A percentile compares a stretch with the other conserved stretches of the same genome.
Evolutionary conservation across 2,329 filamentous ascomycete genomes (phyloP).

Genomic region (Peltaster fructicola): DNA sequence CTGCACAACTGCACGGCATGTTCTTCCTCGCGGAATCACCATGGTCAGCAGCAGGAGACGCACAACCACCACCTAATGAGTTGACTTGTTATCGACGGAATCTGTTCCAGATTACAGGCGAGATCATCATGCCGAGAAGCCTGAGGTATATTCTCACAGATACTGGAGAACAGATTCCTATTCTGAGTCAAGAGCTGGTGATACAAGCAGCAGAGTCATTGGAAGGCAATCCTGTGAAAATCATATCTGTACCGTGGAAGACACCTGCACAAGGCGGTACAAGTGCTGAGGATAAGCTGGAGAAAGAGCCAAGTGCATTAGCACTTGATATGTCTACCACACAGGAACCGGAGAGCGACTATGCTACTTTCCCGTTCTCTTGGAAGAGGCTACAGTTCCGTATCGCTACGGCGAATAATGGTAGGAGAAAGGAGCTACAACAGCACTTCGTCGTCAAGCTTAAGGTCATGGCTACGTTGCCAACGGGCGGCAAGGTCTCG

Average conservation of each 20-base stretch:
- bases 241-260: constrained; percentile 97
- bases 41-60: constrained; percentile 39
- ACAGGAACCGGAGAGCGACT: constrained; percentile 60
- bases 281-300: constrained; percentile 45
- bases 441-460: constrained; percentile 87
- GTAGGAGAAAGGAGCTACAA: constrained; percentile 81
- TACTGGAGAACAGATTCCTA: constrained; percentile 65
- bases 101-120: constrained; percentile 88
- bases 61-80: constrained; percentile 50
- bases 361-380: constrained; percentile 77
- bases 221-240: constrained; percentile 75
- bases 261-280: constrained; percentile 62
- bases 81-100: constrained; percentile 92
- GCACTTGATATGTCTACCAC: constrained; percentile 51
- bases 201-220: constrained; percentile 91
- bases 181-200: constrained; percentile 66
- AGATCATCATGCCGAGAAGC: constrained; percentile 60
- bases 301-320: constrained; percentile 74
- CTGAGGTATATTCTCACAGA: constrained; percentile 69
- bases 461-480: constrained; percentile 67
- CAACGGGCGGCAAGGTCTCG: constrained; percentile 65
- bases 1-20: constrained; percentile 71
- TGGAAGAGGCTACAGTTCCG: constrained; percentile 90
- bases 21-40: constrained; percentile 74
- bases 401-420: constrained; percentile 92